Evolutionary conservation across 148 eudicot genomes (phyloP).

Genomic region (Rheum nobile): DNA sequence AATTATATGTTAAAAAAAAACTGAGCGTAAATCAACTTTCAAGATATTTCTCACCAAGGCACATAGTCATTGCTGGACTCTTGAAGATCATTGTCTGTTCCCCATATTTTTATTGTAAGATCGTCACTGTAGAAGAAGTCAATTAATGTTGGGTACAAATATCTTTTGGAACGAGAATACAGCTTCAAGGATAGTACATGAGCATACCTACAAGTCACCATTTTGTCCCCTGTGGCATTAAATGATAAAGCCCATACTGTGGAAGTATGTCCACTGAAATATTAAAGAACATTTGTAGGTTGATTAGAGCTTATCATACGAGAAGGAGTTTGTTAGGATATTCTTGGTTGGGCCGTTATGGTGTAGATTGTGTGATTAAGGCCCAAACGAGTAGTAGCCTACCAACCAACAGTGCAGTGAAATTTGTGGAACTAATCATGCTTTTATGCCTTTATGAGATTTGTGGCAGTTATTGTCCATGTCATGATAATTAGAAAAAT

Average conservation of each 20-base stretch:
- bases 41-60: slow-evolving; percentile 54
- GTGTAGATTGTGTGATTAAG: too few relatives aligned
- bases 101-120: slow-evolving; percentile 84
- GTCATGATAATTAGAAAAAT: background rate
- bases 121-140: slow-evolving; percentile 64
- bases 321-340: too few relatives aligned
- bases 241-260: slow-evolving; percentile 89
- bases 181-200: slow-evolving; percentile 2
- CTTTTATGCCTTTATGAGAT: too few relatives aligned
- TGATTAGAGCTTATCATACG: background rate
- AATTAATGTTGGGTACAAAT: background rate
- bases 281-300: background rate
- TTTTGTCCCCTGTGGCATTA: slow-evolving; percentile 69
- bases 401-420: too few relatives aligned
- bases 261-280: slow-evolving; percentile 80
- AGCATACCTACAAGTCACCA: slow-evolving; percentile 92
- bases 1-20: background rate
- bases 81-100: slow-evolving; percentile 31
- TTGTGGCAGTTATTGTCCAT: background rate
- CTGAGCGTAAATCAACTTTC: background rate
- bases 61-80: slow-evolving; percentile 45
- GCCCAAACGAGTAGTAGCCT: too few relatives aligned
- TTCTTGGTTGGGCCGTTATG: too few relatives aligned
- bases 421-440: too few relatives aligned
- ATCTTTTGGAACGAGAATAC: background rate